Evolutionary conservation across 768 basidiomycete species (phyloP), one percentile per base, ranked within the genome.

Genomic region (Naganishia friedmannii): DNA sequence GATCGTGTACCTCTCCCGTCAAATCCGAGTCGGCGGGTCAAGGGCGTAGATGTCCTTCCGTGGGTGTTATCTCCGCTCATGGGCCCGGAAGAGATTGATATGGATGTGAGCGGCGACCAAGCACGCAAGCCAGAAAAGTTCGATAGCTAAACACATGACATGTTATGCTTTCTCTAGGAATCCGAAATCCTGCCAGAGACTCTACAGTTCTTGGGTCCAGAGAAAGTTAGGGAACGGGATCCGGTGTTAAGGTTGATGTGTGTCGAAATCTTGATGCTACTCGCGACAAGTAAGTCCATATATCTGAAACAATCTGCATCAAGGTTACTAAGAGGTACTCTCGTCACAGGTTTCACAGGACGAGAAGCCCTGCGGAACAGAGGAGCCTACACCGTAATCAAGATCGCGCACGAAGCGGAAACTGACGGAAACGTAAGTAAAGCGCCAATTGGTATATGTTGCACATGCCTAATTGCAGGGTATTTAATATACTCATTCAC

Each of bases 11-110:
- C 75, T 46, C 84, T 89, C 26, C 86, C 17, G 84, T 89, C 6
- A 87, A 89, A 3, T 87, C 90, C 76, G 3, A 65, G 65, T 3
- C 56, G 77, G 28, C 77, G 70, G 58, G 80, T 82, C 34, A 78
- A 78, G 1, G 93, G 93, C 5, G 87, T 97, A 42, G 89, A 93
- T 80, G 86, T 89, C 1, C 84, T 98, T 12, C 89, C 92, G 0
- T 90, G 88, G 77, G 84, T 99, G 13, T 85, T 99, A 3, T 86
- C 94, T 0, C 95, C 96, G 0, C 84, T 99, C 1, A 93, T 95
- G 51, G 94, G 95, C 7, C 90, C 93, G 0, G 96, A 98, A 80
- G 96, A 98, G 81, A 88, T 91, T 70, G 93, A 96, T 68, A 84
- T 95, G 0, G 94, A 97, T 72, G 92, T 91, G 74, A 66, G 84